Evolutionary conservation across 176 grass and related monocot species (phyloP).

Genomic region (Triticum aestivum): IWGSC_CS_RefSeq_v2.1 NC_057798.1:311105851-311106350

Average conservation of each 20-base stretch:
- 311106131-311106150: not conserved
- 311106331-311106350: not conserved
- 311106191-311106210: not conserved
- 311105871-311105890: conserved; percentile 35
- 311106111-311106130: not conserved
- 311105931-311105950: conserved; percentile 83
- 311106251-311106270: not conserved
- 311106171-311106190: not conserved
- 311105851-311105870: conserved; percentile 44
- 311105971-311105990: conserved; percentile 89
- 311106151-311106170: not conserved
- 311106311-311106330: not conserved
- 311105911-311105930: conserved; percentile 81
- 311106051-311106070: conserved; percentile 22
- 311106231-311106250: not conserved
- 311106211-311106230: not conserved
- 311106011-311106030: conserved; percentile 1
- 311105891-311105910: conserved; percentile 60
- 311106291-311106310: not conserved
- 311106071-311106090: conserved; percentile 1
- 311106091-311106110: not conserved
- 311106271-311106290: not conserved
- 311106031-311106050: conserved; percentile 11
- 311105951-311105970: conserved; percentile 78
- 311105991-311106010: conserved; percentile 57